Evolutionary conservation across 345 rosid species (phyloP), one percentile per base, ranked within the genome.

Genomic region (Noccaea bulbosa): DNA sequence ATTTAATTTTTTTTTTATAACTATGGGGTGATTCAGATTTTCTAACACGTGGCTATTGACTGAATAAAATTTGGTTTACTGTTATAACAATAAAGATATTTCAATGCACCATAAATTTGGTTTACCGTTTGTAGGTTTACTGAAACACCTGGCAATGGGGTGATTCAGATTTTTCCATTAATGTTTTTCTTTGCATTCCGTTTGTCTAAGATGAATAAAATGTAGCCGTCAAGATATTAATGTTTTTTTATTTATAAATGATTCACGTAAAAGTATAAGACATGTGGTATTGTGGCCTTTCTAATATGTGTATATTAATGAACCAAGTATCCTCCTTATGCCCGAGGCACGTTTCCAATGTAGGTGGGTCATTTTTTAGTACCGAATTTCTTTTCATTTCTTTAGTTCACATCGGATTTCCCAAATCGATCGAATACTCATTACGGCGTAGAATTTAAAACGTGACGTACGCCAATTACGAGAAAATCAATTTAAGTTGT

Each of bases 251-350:
- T 32, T 27, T 15, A 49, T 30, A 27, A 30, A 16, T 70, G 22
- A 11, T 11, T 39, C 20, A 40, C 15, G 62, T 49, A 38, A n/a
- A 11, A 15, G 45, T 24, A 59, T 39, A 6, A 10, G 14, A 33
- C 30, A 58, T 58, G 8, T 14, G 11, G 11, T 54, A 62, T 20
- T 62, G 62, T 72, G 39, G 24, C 34, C 8, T 37, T 55, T 58
- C 9, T n/a, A 47, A 65, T 57, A n/a, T 59, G 78, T 74, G 73
- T 66, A 22, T 51, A 67, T 3, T 51, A 74, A 67, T 74, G 73
- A 60, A 67, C 68, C 78, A 61, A 74, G 69, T 67, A 59, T 51
- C 62, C 41, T 51, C 69, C 68, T 48, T 8, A 51, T 59, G 68
- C 11, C 14, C 54, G 10, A 34, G 33, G 67, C 67, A 74, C 67